A percentile compares a stretch with the other conserved stretches of the same genome.
Conservation (phyloP, 2,329 filamentous ascomycete genomes). For the Fusarium caatingaense region DNA sequence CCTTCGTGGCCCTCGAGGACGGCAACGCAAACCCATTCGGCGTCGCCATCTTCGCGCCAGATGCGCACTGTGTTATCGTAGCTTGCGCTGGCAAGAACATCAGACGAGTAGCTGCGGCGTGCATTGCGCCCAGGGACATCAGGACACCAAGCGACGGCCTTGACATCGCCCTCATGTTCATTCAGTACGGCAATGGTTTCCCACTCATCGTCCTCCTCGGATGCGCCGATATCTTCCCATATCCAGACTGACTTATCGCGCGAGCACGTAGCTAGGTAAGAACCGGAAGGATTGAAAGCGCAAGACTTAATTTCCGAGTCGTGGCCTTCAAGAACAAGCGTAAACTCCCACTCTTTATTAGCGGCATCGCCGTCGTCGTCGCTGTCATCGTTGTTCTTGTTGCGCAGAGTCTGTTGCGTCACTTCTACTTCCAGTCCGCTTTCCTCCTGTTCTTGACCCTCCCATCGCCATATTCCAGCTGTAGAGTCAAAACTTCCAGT, state of each 20-base stretch:
- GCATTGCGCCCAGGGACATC: conserved; percentile 64
- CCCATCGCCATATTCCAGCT: conserved; percentile 83
- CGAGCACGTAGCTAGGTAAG: conserved; percentile 88
- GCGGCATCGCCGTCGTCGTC: conserved; percentile 62
- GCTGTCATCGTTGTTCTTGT: conserved; percentile 38
- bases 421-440: conserved; percentile 59
- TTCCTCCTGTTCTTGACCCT: conserved; percentile 56
- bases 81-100: conserved; percentile 87
- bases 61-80: conserved; percentile 93
- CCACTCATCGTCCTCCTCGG: conserved; percentile 89
- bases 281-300: conserved; percentile 77
- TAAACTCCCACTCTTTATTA: conserved; percentile 90
- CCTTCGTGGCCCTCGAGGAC: conserved; percentile 82
- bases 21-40: conserved; percentile 91
- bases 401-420: conserved; percentile 40
- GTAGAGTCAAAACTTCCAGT: conserved; percentile 95
- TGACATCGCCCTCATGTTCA: conserved; percentile 96
- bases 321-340: conserved; percentile 91
- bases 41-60: conserved; percentile 89
- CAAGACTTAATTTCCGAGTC: conserved; percentile 92
- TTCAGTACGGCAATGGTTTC: conserved; percentile 95
- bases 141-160: conserved; percentile 92
- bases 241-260: conserved; percentile 98
- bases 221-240: conserved; percentile 87
- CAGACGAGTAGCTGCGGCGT: conserved; percentile 64